A percentile compares a stretch with the other conserved stretches of the same genome.
phyloP scores from a whole-genome alignment of 768 basidiomycete genomes.

The Strobilomyces confusus region DNA sequence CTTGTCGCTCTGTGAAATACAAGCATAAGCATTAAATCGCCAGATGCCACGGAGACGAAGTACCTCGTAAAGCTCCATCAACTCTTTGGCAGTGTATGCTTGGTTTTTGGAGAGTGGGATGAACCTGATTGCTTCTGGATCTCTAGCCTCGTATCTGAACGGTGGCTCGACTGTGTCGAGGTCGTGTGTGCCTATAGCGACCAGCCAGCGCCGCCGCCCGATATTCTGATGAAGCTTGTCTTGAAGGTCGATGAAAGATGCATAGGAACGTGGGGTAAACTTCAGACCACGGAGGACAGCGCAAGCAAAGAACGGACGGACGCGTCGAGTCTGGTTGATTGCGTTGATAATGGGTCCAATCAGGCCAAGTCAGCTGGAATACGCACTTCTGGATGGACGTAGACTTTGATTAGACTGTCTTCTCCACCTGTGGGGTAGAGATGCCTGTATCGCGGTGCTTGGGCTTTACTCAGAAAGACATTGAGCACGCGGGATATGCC shows the following conservation, averaged over 20 bases:
- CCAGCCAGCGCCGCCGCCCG: constrained; percentile 83
- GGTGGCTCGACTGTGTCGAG: constrained; percentile 83
- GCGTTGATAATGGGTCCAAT: background rate
- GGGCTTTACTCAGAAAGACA: constrained; percentile 70
- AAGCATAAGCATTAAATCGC: background rate
- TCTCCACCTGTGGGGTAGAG: constrained; percentile 70
- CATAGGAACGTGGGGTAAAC: constrained; percentile 86
- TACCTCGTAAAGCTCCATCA: constrained; percentile 95
- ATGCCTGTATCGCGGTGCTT: constrained; percentile 69
- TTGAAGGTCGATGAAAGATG: constrained; percentile 98
- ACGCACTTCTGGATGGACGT: constrained; percentile 68
- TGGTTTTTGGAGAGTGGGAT: constrained; percentile 77
- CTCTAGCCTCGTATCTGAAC: constrained; percentile 80
- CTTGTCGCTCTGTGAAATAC: constrained; percentile 69
- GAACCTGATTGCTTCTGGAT: constrained; percentile 90
- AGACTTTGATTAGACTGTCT: constrained; percentile 59
- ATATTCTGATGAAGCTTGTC: constrained; percentile 98
- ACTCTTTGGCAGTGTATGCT: constrained; percentile 79
- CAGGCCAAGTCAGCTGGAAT: background rate
- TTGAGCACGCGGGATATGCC: constrained; percentile 86
- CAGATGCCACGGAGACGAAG: background rate
- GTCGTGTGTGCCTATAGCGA: constrained; percentile 97
- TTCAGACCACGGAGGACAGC: constrained; percentile 87
- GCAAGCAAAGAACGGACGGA: constrained; percentile 89
- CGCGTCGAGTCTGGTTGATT: constrained; percentile 59